Percentiles rank a stretch among this genome's conserved stretches.
phyloP scores from a whole-genome alignment of 139 green algal genomes.

The Chlorella sp. region DNA sequence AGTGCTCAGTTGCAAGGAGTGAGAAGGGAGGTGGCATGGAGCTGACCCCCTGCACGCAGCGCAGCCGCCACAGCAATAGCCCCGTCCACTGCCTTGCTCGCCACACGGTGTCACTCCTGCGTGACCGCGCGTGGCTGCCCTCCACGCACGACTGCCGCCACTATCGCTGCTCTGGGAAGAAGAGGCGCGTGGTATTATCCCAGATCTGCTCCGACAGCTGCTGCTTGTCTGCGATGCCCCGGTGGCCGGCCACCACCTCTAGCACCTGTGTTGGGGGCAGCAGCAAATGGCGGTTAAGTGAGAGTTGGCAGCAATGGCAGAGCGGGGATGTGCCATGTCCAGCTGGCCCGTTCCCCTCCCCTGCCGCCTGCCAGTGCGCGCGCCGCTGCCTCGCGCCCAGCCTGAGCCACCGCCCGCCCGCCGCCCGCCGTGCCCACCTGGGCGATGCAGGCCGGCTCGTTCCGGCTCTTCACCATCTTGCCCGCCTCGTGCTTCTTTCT shows the following conservation, averaged over 20 bases:
- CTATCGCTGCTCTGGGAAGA: constrained; percentile 32
- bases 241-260: constrained; percentile 63
- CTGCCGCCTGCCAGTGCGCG: not conserved
- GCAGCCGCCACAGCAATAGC: no score
- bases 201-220: constrained; percentile 41
- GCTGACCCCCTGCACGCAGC: no score
- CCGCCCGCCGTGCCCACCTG: constrained; percentile 25
- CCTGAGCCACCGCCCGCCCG: not conserved
- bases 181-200: constrained; percentile 50
- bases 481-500: constrained; percentile 75
- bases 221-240: constrained; percentile 31
- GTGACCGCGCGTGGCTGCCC: no score
- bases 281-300: no score
- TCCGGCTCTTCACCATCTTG: constrained; percentile 81
- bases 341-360: no score
- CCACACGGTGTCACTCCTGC: no score
- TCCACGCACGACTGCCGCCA: no score
- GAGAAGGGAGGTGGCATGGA: no score
- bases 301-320: no score
- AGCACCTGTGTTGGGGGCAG: constrained; percentile 60
- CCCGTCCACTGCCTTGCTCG: no score
- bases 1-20: no score
- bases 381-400: not conserved
- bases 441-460: constrained; percentile 82
- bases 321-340: no score